Percentiles rank a stretch among this genome's conserved stretches.
Conservation (phyloP, 805 yeast genomes). For the Kregervanrija delftensis region DNA sequence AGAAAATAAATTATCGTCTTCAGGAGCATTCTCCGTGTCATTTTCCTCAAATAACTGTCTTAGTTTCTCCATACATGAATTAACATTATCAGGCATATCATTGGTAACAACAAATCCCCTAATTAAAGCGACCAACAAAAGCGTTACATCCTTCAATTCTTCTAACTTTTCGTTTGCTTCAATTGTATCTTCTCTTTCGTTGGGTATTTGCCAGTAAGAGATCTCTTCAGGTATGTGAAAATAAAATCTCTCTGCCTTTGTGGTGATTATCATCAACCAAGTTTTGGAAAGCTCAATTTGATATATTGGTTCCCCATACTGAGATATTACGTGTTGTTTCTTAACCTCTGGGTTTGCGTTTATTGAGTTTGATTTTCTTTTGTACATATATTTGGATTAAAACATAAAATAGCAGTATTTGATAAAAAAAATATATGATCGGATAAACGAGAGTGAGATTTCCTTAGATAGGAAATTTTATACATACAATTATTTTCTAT, state of each 20-base stretch:
- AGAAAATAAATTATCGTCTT: neutral
- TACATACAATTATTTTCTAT: too few species aligned
- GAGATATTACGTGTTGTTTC: too few species aligned
- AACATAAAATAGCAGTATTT: too few species aligned
- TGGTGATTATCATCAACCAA: conserved; percentile 19
- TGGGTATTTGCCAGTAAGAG: conserved; percentile 23
- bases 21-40: neutral
- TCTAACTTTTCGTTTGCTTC: conserved; percentile 7
- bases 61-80: too few species aligned
- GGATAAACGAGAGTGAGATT: too few species aligned
- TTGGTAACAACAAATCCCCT: conserved; percentile 9
- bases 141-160: conserved; percentile 6
- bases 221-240: conserved; percentile 4
- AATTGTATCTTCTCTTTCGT: conserved; percentile 1
- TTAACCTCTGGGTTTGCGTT: too few species aligned
- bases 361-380: too few species aligned
- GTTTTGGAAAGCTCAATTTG: conserved; percentile 11
- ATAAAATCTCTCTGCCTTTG: conserved; percentile 20
- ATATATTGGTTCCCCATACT: conserved; percentile 3
- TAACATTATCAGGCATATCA: neutral
- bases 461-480: too few species aligned
- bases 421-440: too few species aligned
- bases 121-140: conserved; percentile 12
- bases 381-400: too few species aligned
- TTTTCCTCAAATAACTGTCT: neutral